These are phyloP conservation scores for Trichoderma atroviride DNA, from an alignment of 2,329 filamentous ascomycete genomes.

Conservation along the genomic window DNA sequence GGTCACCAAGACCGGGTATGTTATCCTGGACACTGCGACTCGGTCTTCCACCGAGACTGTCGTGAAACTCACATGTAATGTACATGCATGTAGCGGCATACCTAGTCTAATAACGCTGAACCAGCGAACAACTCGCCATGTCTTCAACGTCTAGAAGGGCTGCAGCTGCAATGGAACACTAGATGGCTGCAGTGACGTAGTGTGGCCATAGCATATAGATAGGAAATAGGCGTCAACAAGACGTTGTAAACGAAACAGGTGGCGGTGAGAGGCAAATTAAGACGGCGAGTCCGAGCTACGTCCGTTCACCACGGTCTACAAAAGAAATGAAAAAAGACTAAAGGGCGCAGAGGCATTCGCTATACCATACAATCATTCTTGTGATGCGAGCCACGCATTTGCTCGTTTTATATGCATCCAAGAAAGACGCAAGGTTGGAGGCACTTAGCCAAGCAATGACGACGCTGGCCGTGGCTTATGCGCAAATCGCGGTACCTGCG, in stretches of 20 bases:
- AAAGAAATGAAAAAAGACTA: background rate
- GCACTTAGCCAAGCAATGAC: slow-evolving; percentile 18
- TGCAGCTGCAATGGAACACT: background rate
- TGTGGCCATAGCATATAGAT: background rate
- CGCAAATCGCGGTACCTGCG: background rate
- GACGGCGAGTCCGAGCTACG: background rate
- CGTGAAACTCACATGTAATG: background rate
- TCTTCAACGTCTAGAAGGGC: background rate
- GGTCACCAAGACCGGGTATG: background rate
- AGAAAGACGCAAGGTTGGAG: background rate
- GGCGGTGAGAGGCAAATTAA: slow-evolving; percentile 17
- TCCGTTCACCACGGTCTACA: background rate
- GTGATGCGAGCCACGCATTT: background rate
- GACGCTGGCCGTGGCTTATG: slow-evolving; percentile 22
- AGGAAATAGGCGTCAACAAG: background rate
- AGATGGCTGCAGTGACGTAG: background rate
- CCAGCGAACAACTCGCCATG: background rate
- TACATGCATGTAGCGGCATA: background rate
- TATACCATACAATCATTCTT: background rate
- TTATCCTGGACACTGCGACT: background rate
- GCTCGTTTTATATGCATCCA: background rate
- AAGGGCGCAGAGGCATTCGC: background rate
- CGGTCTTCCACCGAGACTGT: background rate
- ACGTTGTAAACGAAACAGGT: background rate
- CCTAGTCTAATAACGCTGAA: background rate